phyloP scores from a whole-genome alignment of 768 basidiomycete species.

The Boletus huronensis region DNA sequence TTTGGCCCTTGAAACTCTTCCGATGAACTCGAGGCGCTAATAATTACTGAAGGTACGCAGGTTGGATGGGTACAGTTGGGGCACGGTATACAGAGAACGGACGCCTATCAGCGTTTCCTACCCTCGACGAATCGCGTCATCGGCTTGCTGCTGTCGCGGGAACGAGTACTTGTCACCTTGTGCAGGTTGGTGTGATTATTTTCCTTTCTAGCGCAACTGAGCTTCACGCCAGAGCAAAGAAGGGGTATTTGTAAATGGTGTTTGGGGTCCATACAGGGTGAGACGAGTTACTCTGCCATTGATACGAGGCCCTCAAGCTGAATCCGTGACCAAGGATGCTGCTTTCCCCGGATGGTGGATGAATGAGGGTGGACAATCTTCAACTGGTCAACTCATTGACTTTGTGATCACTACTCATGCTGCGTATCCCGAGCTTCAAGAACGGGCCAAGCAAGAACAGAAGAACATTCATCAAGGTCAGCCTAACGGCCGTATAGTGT shows the following conservation, averaged over 20 bases:
- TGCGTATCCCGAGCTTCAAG: constrained; percentile 69
- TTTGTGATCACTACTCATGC: constrained; percentile 92
- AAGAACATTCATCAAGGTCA: constrained; percentile 58
- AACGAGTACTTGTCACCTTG: constrained; percentile 93
- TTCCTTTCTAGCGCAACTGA: not conserved
- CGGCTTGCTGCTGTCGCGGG: constrained; percentile 92
- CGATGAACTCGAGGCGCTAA: not conserved
- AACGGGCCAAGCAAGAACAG: constrained; percentile 54
- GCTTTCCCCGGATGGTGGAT: constrained; percentile 97
- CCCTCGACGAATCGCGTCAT: constrained; percentile 71
- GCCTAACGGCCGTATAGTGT: not conserved
- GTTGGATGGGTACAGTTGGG: constrained; percentile 95
- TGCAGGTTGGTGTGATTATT: constrained; percentile 53
- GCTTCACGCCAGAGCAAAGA: constrained; percentile 57
- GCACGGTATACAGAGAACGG: constrained; percentile 62
- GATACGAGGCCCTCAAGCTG: not conserved
- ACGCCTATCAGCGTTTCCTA: constrained; percentile 51
- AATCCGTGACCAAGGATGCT: constrained; percentile 53
- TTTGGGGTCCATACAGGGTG: constrained; percentile 90
- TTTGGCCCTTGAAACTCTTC: not conserved
- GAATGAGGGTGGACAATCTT: constrained; percentile 99
- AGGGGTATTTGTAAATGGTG: constrained; percentile 83
- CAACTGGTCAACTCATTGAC: constrained; percentile 92
- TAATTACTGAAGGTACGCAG: constrained; percentile 63
- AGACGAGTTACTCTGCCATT: constrained; percentile 1